These are phyloP conservation scores for Mortierella sp. DNA, from an alignment of 371 early-diverging fungal species.

Conservation along the genomic window DNA sequence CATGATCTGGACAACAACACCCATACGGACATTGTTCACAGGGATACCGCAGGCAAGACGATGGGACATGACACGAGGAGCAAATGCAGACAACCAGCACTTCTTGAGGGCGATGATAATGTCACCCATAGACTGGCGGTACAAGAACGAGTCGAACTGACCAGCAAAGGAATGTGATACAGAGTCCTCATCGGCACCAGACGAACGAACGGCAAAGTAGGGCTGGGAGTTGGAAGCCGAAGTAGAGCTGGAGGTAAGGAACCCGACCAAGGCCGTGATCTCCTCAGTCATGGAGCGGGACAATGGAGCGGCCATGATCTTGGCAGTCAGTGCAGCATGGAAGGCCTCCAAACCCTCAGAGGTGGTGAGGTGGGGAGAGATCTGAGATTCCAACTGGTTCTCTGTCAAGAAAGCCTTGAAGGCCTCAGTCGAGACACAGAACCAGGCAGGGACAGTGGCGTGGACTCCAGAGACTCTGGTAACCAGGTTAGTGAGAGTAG, in stretches of 20 bases:
- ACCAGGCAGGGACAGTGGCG: slow-evolving; percentile 58
- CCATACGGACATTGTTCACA: slow-evolving; percentile 54
- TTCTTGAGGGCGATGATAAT: slow-evolving; percentile 53
- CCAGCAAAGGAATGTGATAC: slow-evolving; percentile 60
- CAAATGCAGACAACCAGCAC: slow-evolving; percentile 59
- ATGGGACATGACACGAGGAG: slow-evolving; percentile 59
- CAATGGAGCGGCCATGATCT: slow-evolving; percentile 49
- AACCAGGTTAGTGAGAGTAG: slow-evolving; percentile 50
- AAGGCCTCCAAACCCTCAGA: slow-evolving; percentile 50
- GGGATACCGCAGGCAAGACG: slow-evolving; percentile 49
- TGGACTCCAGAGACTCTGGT: slow-evolving; percentile 36
- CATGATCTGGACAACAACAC: slow-evolving; percentile 59
- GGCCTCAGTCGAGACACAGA: slow-evolving; percentile 55
- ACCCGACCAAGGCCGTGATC: slow-evolving; percentile 34
- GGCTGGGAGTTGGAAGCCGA: slow-evolving; percentile 27
- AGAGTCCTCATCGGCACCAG: slow-evolving; percentile 59
- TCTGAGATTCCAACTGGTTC: slow-evolving; percentile 44
- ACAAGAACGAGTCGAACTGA: slow-evolving; percentile 59
- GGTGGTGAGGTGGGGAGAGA: slow-evolving; percentile 37
- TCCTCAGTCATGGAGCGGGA: slow-evolving; percentile 38
- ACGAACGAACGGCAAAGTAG: slow-evolving; percentile 60
- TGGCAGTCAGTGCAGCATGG: slow-evolving; percentile 40
- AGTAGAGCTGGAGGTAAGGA: slow-evolving; percentile 27
- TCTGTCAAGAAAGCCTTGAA: slow-evolving; percentile 51
- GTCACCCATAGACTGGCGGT: slow-evolving; percentile 53